A percentile compares a stretch with the other conserved stretches of the same genome.
Evolutionary conservation across 1,284 basidiomycete species (phyloP).

Genomic region (Papiliotrema nemorosa): DNA sequence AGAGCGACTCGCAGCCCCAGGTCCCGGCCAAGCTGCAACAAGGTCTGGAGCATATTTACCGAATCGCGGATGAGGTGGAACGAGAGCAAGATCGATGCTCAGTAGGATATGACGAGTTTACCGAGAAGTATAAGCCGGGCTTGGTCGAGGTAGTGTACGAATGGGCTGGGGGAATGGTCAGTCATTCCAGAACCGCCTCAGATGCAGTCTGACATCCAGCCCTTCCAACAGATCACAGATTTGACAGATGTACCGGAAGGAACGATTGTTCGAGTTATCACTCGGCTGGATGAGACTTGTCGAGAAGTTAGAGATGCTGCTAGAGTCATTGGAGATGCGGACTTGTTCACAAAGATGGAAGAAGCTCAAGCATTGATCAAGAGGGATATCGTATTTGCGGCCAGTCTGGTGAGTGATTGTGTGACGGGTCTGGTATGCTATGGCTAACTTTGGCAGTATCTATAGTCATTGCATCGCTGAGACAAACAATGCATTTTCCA

Average conservation of each 20-base stretch:
- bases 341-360: constrained; percentile 97
- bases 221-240: constrained; percentile 88
- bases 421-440: too few relatives aligned
- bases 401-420: too few relatives aligned
- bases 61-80: constrained; percentile 78
- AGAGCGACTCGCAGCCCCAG: constrained; percentile 80
- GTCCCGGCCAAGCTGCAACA: constrained; percentile 66
- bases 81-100: constrained; percentile 73
- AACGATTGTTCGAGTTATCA: constrained; percentile 94
- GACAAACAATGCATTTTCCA: too few relatives aligned
- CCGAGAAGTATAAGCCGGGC: constrained; percentile 74
- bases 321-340: constrained; percentile 92
- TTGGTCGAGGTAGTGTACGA: constrained; percentile 95
- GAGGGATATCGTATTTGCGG: too few relatives aligned
- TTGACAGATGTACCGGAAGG: constrained; percentile 96
- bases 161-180: constrained; percentile 96
- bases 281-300: constrained; percentile 93
- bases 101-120: constrained; percentile 73
- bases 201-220: constrained; percentile 53
- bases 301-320: constrained; percentile 95
- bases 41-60: constrained; percentile 73
- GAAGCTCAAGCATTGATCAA: constrained; percentile 89
- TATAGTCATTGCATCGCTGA: too few relatives aligned
- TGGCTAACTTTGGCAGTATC: too few relatives aligned
- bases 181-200: constrained; percentile 23